Conservation (phyloP, 2,329 filamentous ascomycete genomes). For the Aureobasidium pullulans region DNA sequence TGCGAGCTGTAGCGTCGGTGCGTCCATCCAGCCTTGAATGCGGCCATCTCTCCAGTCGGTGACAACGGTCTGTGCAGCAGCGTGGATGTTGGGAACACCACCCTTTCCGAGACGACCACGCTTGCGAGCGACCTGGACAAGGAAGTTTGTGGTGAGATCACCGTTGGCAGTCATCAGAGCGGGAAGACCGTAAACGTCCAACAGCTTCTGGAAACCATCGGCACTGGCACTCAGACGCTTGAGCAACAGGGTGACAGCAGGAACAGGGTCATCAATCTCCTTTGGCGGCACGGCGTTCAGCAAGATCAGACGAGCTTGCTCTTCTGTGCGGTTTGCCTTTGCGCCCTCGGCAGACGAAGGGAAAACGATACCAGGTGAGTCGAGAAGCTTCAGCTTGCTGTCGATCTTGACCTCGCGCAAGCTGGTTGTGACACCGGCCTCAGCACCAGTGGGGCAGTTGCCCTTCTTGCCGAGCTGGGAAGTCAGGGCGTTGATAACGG, state of each 20-base stretch:
- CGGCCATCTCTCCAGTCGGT: constrained; percentile 57
- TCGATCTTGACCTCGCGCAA: constrained; percentile 89
- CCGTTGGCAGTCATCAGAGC: constrained; percentile 62
- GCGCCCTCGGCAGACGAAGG: constrained; percentile 51
- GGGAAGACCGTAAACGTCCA: constrained; percentile 76
- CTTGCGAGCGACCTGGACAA: constrained; percentile 92
- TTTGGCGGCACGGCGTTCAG: constrained; percentile 89
- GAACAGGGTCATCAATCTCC: constrained; percentile 86
- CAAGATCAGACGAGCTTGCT: constrained; percentile 73
- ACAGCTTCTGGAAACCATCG: constrained; percentile 69
- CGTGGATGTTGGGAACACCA: constrained; percentile 79
- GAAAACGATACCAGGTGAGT: constrained; percentile 93
- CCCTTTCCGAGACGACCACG: constrained; percentile 81
- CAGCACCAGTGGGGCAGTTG: constrained; percentile 79
- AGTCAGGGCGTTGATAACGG: constrained; percentile 88
- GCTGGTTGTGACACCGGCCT: constrained; percentile 85
- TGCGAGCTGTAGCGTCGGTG: constrained; percentile 11
- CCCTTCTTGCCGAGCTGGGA: constrained; percentile 63
- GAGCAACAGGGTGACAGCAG: constrained; percentile 78
- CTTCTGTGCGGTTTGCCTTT: constrained; percentile 46
- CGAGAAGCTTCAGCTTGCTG: constrained; percentile 85
- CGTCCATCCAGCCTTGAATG: constrained; percentile 18
- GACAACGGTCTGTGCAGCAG: constrained; percentile 85
- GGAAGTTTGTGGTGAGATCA: constrained; percentile 80
- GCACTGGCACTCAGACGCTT: constrained; percentile 67